These are phyloP conservation scores for Stenocarpella maydis DNA, from an alignment of 2,329 filamentous ascomycete species.

Conservation along the genomic window DNA sequence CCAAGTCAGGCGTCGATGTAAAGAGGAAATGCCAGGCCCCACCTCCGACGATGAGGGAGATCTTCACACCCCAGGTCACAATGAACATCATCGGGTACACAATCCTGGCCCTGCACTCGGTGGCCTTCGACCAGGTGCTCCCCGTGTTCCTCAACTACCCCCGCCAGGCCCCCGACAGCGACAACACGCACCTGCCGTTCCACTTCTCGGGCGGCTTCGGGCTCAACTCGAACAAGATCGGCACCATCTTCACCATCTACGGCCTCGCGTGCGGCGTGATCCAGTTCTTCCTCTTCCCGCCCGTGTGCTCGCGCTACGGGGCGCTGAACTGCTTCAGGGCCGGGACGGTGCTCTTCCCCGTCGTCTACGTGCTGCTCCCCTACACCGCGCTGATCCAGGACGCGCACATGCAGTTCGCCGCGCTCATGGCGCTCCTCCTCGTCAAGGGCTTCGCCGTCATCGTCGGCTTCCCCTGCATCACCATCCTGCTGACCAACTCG, in stretches of 20 bases:
- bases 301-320: slow-evolving; percentile 75
- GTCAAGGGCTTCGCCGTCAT: slow-evolving; percentile 79
- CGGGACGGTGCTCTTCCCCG: slow-evolving; percentile 73
- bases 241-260: slow-evolving; percentile 84
- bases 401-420: slow-evolving; percentile 59
- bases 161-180: slow-evolving; percentile 58
- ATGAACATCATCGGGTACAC: slow-evolving; percentile 82
- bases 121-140: slow-evolving; percentile 87
- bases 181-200: slow-evolving; percentile 73
- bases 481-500: slow-evolving; percentile 90
- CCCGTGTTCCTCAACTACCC: slow-evolving; percentile 89
- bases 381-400: slow-evolving; percentile 74
- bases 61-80: slow-evolving; percentile 77
- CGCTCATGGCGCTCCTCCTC: slow-evolving; percentile 74
- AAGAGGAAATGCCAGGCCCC: slow-evolving; percentile 38
- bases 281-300: slow-evolving; percentile 88
- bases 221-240: slow-evolving; percentile 75
- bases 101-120: slow-evolving; percentile 80
- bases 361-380: slow-evolving; percentile 83
- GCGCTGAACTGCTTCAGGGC: slow-evolving; percentile 76
- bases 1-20: slow-evolving; percentile 39
- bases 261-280: slow-evolving; percentile 80
- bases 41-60: slow-evolving; percentile 58
- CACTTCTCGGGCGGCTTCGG: slow-evolving; percentile 87
- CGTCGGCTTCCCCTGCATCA: slow-evolving; percentile 87